Evolutionary conservation across 352 stramenopile species (phyloP).

Genomic region (Globisporangium perplexum): DNA sequence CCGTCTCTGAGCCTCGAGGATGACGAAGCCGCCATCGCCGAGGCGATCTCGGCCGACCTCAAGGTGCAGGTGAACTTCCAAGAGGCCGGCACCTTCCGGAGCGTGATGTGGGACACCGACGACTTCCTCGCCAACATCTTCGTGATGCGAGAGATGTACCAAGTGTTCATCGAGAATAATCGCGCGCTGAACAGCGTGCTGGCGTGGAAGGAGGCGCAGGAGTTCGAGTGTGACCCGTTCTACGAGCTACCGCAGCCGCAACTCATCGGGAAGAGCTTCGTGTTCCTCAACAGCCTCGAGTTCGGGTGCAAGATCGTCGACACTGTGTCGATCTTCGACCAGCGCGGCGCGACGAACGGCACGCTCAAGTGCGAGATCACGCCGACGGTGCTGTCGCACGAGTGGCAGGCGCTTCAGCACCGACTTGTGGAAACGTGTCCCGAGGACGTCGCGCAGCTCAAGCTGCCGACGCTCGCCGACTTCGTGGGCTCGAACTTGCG

Average conservation of each 20-base stretch:
- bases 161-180: constrained; percentile 76
- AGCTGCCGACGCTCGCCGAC: constrained; percentile 33
- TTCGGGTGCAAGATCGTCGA: constrained; percentile 65
- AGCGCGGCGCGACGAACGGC: constrained; percentile 28
- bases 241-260: constrained; percentile 62
- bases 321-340: constrained; percentile 51
- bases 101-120: constrained; percentile 74
- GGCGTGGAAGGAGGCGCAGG: constrained; percentile 27
- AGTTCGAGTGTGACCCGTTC: constrained; percentile 63
- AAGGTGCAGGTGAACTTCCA: constrained; percentile 79
- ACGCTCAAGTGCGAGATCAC: constrained; percentile 53
- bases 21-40: constrained; percentile 41
- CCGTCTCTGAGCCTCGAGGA: constrained; percentile 34
- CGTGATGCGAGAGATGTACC: constrained; percentile 86
- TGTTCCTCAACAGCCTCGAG: constrained; percentile 56
- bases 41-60: constrained; percentile 53
- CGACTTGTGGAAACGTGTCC: constrained; percentile 50
- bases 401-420: constrained; percentile 71
- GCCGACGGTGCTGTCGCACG: constrained; percentile 58
- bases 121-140: constrained; percentile 78
- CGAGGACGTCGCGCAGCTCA: constrained; percentile 26
- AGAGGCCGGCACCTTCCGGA: constrained; percentile 66
- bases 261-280: constrained; percentile 66
- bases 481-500: constrained; percentile 56
- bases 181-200: constrained; percentile 29